These are phyloP conservation scores for Oenanthe sinensis DNA, from an alignment of 129 eudicot species.

Conservation along the genomic window DNA sequence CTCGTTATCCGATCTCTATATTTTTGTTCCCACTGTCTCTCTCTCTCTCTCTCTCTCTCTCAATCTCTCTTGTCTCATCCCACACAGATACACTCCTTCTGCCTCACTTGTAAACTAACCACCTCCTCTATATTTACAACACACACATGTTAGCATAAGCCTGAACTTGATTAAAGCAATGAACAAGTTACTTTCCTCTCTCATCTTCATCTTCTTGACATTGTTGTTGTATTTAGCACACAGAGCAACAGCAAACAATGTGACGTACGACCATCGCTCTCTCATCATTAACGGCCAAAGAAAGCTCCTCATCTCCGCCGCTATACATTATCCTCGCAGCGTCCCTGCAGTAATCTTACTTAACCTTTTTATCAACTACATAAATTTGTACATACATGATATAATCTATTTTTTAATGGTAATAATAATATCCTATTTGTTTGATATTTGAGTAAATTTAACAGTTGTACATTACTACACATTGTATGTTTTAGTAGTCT, in stretches of 20 bases:
- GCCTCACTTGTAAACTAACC: not conserved
- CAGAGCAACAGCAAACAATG: conserved; percentile 41
- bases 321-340: conserved; percentile 98
- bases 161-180: not conserved
- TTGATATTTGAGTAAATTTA: not conserved
- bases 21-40: not conserved
- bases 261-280: conserved; percentile 73
- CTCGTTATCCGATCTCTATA: not conserved
- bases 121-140: not conserved
- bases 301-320: conserved; percentile 82
- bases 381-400: too few relatives aligned
- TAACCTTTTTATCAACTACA: not conserved
- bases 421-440: not conserved
- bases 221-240: conserved; percentile 13
- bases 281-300: conserved; percentile 76
- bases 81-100: not conserved
- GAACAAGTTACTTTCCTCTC: conserved; percentile 7
- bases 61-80: not conserved
- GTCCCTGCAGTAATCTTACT: conserved; percentile 66
- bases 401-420: too few relatives aligned
- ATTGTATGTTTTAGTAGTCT: not conserved
- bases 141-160: not conserved
- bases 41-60: not conserved
- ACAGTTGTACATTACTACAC: not conserved
- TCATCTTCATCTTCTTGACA: conserved; percentile 12